Evolutionary conservation across 2,329 filamentous ascomycete genomes (phyloP), one percentile per base, ranked within the genome.

Genomic region (Dichotomopilus funicola): DNA sequence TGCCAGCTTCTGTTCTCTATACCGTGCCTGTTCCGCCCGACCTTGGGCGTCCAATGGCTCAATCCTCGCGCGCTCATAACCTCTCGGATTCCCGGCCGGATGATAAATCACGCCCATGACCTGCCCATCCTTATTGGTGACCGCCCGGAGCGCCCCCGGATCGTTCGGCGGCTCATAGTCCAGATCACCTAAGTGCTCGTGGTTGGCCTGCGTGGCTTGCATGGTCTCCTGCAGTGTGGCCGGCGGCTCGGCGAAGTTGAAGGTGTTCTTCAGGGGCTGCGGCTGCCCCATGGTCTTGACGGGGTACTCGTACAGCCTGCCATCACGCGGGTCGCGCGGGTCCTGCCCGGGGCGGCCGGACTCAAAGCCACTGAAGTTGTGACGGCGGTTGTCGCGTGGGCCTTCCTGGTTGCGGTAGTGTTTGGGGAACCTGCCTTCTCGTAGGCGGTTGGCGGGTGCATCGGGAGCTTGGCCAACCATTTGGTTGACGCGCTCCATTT

Each of bases 51-150:
- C 19, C 19, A 27, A 27, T 3, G 19, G 19, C 19, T 27, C 19
- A 27, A 54, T 6, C 1, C 31, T 41, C 4, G 53, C 19, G 6
- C 53, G 42, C 19, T 42, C 27, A 35, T 27, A 51, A 11, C 35
- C 42, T 7, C 12, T 1, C 3, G 8, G 1, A 5, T 55, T 8
- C 1, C 48, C 48, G 5, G 51, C 9, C 1, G 47, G 41, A 11
- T 55, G 53, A 12, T 55, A 55, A 9, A 55, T 51, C 1, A 43
- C 48, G 1, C 53, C 42, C 2, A 55, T 13, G 5, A 51, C 37
- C 6, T 43, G 42, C 0, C 42, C 12, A 19, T 55, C 27, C 36
- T 47, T 36, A 34, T 40, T 47, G 4, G 19, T 34, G 1, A 55
- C 48, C 11, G 49, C 36, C 2, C 48, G 34, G 0, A 48, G 33